Evolutionary conservation across 1,284 basidiomycete genomes (phyloP), one percentile per base, ranked within the genome.

Genomic region (Bjerkandera adusta): DNA sequence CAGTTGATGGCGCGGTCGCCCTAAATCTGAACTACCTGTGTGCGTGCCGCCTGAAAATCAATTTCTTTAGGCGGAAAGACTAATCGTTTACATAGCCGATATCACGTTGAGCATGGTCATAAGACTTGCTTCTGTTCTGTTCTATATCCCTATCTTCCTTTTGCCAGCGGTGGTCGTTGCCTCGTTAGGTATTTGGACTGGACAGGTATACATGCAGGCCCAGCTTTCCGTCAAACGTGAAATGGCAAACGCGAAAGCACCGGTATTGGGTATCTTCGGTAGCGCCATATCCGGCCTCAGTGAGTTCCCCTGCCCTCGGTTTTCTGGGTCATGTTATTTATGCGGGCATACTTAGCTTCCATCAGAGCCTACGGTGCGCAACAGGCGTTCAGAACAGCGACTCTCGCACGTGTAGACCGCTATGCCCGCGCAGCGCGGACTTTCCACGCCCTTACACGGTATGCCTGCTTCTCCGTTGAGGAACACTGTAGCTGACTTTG

Each of bases 191-290:
- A 69, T 59, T n/a, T 63, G 67, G 58, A 60, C 72, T 20, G 76
- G 66, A n/a, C 62, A 63, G 45, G 58, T 81, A 18, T 81, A 79
- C 52, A 83, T 89, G 57, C 76, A 77, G 52, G 80, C 81, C 10
- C 86, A 89, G 60, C 68, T 89, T 18, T 77, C 80, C 15, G 81
- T 88, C 41, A 89, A 89, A 57, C 72, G 81, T 8, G 78, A 85
- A 56, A 81, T 82, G 79, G 77, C 74, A 22, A 84, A 83, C 60
- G 76, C 80, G 12, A 74, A 72, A 48, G 68, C 78, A 4, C 84
- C 84, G 0, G 73, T 88, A 7, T 71, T 85, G 48, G 78, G 76
- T 36, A 79, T 83, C 53, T 83, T 89, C 54, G 78, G 80, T 13
- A 79, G 83, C 27, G 77, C 83, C 1, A 75, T 88, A 33, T 65